A percentile compares a stretch with the other conserved stretches of the same genome.
Conservation (phyloP, 164 flowering plant species). For the Kalanchoe fedtschenkoi region DNA sequence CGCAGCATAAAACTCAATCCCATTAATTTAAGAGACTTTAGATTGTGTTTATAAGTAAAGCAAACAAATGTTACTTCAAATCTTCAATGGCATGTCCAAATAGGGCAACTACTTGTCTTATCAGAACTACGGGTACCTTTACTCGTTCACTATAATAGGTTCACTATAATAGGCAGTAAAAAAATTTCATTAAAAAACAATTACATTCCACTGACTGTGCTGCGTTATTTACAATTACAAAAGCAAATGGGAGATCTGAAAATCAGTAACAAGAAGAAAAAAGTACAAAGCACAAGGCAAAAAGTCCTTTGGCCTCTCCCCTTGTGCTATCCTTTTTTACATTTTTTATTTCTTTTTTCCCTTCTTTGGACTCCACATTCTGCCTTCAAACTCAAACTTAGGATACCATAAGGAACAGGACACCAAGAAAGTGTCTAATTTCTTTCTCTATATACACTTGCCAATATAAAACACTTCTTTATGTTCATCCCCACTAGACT, state of each 20-base stretch:
- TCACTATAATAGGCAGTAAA: too few relatives aligned
- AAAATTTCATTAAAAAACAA: too few relatives aligned
- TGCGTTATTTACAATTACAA: slow-evolving; percentile 2
- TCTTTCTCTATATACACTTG: slow-evolving; percentile 4
- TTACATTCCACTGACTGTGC: too few relatives aligned
- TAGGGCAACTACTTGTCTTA: too few relatives aligned
- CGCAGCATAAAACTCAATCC: too few relatives aligned
- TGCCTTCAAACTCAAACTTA: background rate
- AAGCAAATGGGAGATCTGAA: background rate
- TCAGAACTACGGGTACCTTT: too few relatives aligned
- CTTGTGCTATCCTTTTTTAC: background rate
- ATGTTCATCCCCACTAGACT: background rate
- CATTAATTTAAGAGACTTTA: too few relatives aligned
- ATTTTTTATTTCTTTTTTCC: background rate
- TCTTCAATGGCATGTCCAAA: too few relatives aligned
- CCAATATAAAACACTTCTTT: background rate
- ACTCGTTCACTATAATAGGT: too few relatives aligned
- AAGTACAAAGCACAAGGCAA: background rate
- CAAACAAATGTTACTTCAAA: too few relatives aligned
- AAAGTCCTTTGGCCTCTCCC: background rate
- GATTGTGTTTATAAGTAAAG: too few relatives aligned
- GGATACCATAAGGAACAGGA: background rate
- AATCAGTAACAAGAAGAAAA: background rate
- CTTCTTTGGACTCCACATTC: background rate
- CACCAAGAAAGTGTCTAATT: background rate